Evolutionary conservation across 768 basidiomycete genomes (phyloP), one percentile per base, ranked within the genome.

Genomic region (Leucogyrophana mollusca): DNA sequence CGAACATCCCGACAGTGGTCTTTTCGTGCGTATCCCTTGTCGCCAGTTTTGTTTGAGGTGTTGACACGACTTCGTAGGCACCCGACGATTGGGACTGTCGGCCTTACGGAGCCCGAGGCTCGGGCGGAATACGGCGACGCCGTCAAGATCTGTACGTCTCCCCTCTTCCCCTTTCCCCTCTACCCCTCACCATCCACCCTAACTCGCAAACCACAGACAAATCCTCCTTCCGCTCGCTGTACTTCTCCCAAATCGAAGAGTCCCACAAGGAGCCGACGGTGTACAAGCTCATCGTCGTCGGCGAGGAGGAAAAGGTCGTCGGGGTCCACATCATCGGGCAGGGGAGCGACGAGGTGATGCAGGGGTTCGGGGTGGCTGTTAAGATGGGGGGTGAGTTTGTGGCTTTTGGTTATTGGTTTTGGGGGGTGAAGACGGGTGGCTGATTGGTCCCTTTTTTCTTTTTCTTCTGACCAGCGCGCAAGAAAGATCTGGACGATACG

Each of bases 301-400:
- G 94, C 2, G 80, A 82, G 11, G 93, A 97, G 57, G 94, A 98
- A 66, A 89, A 87, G 58, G 87, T 99, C 33, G 92, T 98, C n/a
- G 96, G 96, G 9, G 71, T 97, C 36, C 96, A 98, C 68, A 82
- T 97, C 53, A 82, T 98, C 47, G 96, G 96, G 6, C 60, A 76
- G 51, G 96, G 96, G 34, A 89, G 87, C 58, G 96, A 99, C 62
- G 96, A 99, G 69, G 80, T 88, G 56, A 69, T 94, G 70, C 96
- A 99, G 76, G 95, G 95, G 52, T 97, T 96, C 67, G 90, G 73
- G 2, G 92, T 98, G n/a, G 96, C 96, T 10, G 75, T 99, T 56
- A 98, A 97, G 74, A 95, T 98, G 95, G 89, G 89, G 17, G 78
- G 75, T 79, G 56, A 9, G 75, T n/a, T n/a, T n/a, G n/a, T 66